These are phyloP conservation scores for Brachypodium distachyon DNA, from an alignment of 202 grass and related monocot species.

Conservation along the genomic window DNA sequence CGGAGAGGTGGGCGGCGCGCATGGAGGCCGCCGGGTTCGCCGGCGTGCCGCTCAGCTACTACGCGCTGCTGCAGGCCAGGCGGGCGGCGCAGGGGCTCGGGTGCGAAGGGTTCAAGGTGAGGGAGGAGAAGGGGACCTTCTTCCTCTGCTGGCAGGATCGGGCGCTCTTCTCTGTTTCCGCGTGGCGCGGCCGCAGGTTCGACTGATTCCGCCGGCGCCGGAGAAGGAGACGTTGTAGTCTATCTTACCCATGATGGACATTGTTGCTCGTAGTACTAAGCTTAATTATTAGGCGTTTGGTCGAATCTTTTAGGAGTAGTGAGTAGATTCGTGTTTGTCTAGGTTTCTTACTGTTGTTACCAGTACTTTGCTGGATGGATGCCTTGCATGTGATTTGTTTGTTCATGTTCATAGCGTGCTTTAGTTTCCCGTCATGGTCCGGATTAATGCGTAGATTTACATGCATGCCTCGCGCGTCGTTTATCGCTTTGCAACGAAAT, in stretches of 20 bases:
- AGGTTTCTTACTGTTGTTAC: slow-evolving; percentile 3
- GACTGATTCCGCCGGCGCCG: slow-evolving; percentile 28
- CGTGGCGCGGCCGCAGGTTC: slow-evolving; percentile 66
- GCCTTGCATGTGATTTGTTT: neutral
- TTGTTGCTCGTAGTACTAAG: no score
- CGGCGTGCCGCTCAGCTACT: slow-evolving; percentile 44
- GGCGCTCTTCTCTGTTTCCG: slow-evolving; percentile 69
- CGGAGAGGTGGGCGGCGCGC: slow-evolving; percentile 53
- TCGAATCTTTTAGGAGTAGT: neutral
- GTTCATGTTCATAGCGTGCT: slow-evolving; percentile 11
- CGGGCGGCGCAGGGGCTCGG: slow-evolving; percentile 52
- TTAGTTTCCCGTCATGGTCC: neutral
- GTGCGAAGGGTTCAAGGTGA: slow-evolving; percentile 60
- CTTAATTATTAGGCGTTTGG: neutral
- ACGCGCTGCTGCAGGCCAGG: slow-evolving; percentile 56
- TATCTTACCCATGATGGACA: neutral
- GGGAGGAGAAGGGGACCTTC: slow-evolving; percentile 55
- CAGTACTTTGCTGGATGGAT: neutral
- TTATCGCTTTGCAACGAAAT: no score
- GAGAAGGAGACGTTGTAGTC: slow-evolving; percentile 18
- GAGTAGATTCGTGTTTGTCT: neutral
- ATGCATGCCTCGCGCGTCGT: no score
- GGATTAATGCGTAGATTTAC: neutral
- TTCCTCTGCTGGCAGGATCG: slow-evolving; percentile 86
- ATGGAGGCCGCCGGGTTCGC: slow-evolving; percentile 54